Conservation (phyloP, 2,329 filamentous ascomycete genomes). For the Cladophialophora bantiana region DNA sequence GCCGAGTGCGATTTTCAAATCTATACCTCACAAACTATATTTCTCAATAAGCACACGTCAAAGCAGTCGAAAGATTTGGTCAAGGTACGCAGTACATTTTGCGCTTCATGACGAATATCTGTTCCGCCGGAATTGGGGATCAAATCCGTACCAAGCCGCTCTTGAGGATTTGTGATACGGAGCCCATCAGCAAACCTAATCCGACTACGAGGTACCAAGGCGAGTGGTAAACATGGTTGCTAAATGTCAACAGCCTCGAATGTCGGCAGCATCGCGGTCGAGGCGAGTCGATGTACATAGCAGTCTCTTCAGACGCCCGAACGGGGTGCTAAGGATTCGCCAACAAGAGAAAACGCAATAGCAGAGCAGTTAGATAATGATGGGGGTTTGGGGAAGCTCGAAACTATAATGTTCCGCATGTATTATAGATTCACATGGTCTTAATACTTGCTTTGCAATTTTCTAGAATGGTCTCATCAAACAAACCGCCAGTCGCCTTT, state of each 20-base stretch:
- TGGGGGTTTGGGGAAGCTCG: not conserved
- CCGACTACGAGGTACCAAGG: not conserved
- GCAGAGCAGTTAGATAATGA: not conserved
- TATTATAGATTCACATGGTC: not conserved
- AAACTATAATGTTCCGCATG: not conserved
- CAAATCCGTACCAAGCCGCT: not conserved
- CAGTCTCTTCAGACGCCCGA: not conserved
- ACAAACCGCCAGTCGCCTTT: not conserved
- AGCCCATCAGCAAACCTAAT: not conserved
- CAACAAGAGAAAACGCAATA: not conserved
- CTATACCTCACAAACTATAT: not conserved
- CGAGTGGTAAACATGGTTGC: not conserved
- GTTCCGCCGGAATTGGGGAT: not conserved
- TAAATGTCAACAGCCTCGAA: not conserved
- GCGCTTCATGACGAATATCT: not conserved
- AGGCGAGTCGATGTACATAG: not conserved
- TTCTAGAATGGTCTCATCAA: not conserved
- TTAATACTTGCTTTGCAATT: not conserved
- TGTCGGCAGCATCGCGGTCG: not conserved
- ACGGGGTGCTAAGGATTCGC: not conserved
- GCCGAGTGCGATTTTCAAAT: not conserved
- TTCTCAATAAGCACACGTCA: not conserved
- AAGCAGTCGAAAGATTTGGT: not conserved
- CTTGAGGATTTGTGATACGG: not conserved
- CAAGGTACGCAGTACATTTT: not conserved